A percentile compares a stretch with the other conserved stretches of the same genome.
phyloP scores from a whole-genome alignment of 1,139 yeast genomes.

The Protomyces inundatus region DNA sequence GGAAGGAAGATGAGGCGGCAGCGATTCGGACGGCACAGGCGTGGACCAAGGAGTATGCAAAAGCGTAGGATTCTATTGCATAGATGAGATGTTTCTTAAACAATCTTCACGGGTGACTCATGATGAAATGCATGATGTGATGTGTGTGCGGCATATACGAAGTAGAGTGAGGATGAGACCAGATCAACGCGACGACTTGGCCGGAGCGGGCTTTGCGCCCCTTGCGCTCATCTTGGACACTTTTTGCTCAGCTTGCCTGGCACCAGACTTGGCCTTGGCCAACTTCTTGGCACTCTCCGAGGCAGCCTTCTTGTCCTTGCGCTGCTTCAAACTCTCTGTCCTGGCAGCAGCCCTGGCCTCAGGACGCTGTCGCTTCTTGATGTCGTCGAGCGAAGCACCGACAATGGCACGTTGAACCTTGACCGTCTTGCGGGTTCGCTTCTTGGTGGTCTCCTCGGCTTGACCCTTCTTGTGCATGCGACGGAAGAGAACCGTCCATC shows the following conservation, averaged over 20 bases:
- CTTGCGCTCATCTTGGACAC: constrained; percentile 43
- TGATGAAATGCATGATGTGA: neutral
- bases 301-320: constrained; percentile 91
- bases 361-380: constrained; percentile 97
- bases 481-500: constrained; percentile 99
- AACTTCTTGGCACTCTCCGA: constrained; percentile 90
- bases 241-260: constrained; percentile 56
- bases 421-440: constrained; percentile 95
- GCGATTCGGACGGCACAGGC: constrained; percentile 54
- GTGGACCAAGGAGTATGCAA: constrained; percentile 33
- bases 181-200: constrained; percentile 1
- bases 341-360: constrained; percentile 97
- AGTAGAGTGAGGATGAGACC: neutral
- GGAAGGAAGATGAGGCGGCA: constrained; percentile 78
- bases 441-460: constrained; percentile 93
- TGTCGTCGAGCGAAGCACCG: constrained; percentile 98
- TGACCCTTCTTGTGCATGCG: constrained; percentile 99
- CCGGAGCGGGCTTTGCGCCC: constrained; percentile 35
- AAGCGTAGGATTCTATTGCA: neutral
- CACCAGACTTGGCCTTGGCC: constrained; percentile 81
- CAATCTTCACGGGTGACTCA: neutral
- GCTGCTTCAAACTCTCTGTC: constrained; percentile 82
- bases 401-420: constrained; percentile 99
- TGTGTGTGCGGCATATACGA: neutral
- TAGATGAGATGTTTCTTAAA: too few species aligned